A percentile compares a stretch with the other conserved stretches of the same genome.
Conservation (phyloP, 2,329 filamentous ascomycete species). For the Colletotrichum higginsianum region DNA sequence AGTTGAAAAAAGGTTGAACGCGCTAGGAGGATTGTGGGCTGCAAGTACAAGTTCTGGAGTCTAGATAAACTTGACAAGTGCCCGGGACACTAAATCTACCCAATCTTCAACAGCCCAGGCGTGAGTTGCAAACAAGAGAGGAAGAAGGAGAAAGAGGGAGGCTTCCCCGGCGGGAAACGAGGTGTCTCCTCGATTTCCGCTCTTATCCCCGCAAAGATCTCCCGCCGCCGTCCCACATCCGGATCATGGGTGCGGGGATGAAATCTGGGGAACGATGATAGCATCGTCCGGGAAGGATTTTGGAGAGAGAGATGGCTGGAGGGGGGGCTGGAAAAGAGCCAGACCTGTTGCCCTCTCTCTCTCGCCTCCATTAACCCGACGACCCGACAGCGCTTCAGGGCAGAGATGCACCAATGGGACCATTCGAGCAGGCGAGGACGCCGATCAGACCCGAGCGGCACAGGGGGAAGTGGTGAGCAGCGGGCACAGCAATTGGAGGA, state of each 20-base stretch:
- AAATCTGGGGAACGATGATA: slow-evolving; percentile 32
- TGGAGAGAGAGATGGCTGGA: slow-evolving; percentile 3
- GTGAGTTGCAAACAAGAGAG: neutral
- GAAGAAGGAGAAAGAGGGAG: neutral
- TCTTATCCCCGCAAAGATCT: slow-evolving; percentile 31
- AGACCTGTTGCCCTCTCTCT: too few relatives aligned
- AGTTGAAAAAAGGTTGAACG: slow-evolving; percentile 1
- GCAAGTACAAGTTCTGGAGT: neutral
- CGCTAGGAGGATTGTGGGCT: neutral
- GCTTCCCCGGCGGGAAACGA: slow-evolving; percentile 5
- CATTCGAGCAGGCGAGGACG: neutral
- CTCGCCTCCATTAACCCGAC: slow-evolving; percentile 30
- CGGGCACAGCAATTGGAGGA: slow-evolving; percentile 18
- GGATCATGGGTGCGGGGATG: slow-evolving; percentile 32
- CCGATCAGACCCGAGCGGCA: slow-evolving; percentile 23
- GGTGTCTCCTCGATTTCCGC: slow-evolving; percentile 32
- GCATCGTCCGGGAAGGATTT: neutral
- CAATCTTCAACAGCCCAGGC: neutral
- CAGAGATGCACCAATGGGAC: slow-evolving; percentile 31
- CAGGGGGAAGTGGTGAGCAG: slow-evolving; percentile 5
- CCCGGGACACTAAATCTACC: neutral
- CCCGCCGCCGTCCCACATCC: slow-evolving; percentile 22
- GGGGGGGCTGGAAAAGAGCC: neutral
- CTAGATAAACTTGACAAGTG: neutral
- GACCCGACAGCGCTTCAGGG: slow-evolving; percentile 10